These are phyloP conservation scores for Phytophthora hibernalis DNA, from an alignment of 352 stramenopile species.

Conservation along the genomic window DNA sequence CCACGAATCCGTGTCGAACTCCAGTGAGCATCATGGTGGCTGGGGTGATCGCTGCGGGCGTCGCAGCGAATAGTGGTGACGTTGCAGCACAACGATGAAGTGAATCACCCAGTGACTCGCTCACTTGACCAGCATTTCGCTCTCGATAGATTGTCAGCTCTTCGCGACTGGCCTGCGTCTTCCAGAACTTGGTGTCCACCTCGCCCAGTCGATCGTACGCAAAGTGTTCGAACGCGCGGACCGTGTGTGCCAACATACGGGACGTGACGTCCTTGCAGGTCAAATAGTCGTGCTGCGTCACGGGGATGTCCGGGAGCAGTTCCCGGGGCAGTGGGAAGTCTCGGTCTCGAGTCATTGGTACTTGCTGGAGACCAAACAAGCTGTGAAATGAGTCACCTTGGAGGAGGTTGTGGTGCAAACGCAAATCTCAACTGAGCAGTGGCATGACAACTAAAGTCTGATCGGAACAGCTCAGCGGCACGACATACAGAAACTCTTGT, in stretches of 20 bases:
- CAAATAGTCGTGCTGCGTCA: constrained; percentile 37
- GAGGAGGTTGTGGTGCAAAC: neutral
- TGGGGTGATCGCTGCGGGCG: constrained; percentile 34
- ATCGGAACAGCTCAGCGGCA: constrained; percentile 19
- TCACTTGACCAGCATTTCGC: constrained; percentile 28
- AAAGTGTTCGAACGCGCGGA: constrained; percentile 49
- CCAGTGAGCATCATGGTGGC: constrained; percentile 48
- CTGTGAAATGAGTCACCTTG: constrained; percentile 19
- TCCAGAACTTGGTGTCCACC: constrained; percentile 48
- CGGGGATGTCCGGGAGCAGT: constrained; percentile 41
- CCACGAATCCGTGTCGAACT: constrained; percentile 41
- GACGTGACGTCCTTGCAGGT: constrained; percentile 47
- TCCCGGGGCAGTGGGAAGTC: constrained; percentile 52
- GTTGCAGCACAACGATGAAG: constrained; percentile 29
- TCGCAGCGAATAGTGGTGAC: constrained; percentile 47
- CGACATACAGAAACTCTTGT: constrained; percentile 18
- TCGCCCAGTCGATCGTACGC: constrained; percentile 32
- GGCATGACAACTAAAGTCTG: constrained; percentile 20
- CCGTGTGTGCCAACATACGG: constrained; percentile 45
- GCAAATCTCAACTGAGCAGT: constrained; percentile 22
- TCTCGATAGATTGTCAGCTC: constrained; percentile 47
- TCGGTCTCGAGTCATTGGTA: constrained; percentile 40
- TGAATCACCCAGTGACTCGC: constrained; percentile 26
- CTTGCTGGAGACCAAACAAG: constrained; percentile 28
- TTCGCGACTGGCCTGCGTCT: constrained; percentile 39